phyloP scores from a whole-genome alignment of 139 green algal species.

The Spirogloea muscicola region DNA sequence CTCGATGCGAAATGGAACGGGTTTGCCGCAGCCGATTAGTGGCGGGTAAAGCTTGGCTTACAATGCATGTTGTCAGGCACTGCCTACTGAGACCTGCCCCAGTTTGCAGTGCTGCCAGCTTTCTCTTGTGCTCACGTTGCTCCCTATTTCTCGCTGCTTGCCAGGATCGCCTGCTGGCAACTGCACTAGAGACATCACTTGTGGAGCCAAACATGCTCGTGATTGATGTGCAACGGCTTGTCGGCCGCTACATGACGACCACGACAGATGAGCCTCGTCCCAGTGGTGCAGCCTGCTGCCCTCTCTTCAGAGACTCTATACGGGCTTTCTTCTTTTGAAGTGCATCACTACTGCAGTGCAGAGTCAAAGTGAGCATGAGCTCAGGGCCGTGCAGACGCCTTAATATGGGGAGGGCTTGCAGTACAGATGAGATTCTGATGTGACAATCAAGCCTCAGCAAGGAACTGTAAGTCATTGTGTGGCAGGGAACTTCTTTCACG shows the following conservation, averaged over 20 bases:
- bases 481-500: not conserved
- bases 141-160: not conserved
- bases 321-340: not conserved
- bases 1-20: no score
- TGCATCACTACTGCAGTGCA: no score
- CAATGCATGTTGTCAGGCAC: no score
- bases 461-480: not conserved
- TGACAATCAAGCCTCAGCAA: not conserved
- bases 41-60: no score
- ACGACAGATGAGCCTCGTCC: not conserved
- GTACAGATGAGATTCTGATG: not conserved
- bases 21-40: no score
- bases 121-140: not conserved
- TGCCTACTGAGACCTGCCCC: no score
- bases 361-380: no score
- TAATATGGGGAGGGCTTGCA: no score
- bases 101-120: no score
- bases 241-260: not conserved
- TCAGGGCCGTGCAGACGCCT: no score
- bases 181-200: conserved; percentile 8
- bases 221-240: not conserved
- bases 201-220: conserved; percentile 30
- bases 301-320: not conserved
- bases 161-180: conserved; percentile 21
- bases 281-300: not conserved